Evolutionary conservation across 2,329 filamentous ascomycete genomes (phyloP), one percentile per base, ranked within the genome.

Genomic region (Neopestalotiopsis rosae): DNA sequence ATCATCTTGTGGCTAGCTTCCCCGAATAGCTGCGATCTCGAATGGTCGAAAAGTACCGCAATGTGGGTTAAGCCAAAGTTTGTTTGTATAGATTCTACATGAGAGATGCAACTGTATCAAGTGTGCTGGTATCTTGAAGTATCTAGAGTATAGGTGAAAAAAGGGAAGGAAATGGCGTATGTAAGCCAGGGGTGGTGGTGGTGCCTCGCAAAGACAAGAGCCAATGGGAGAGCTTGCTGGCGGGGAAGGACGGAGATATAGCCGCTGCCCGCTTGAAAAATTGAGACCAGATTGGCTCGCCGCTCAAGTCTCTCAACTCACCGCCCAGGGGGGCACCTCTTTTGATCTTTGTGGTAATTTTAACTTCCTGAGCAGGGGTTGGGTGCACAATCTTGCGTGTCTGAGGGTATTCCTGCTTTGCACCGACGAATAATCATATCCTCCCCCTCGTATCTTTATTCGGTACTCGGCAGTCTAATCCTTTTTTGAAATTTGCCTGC

Each of bases 191-290:
- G 49, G 49, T 10, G 17, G 49, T 56, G 49, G 49, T 10, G 17
- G 13, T 6, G 49, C 49, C 17, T 7, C 24, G 24, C 24, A 28
- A n/a, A 14, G 57, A 12, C 34, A 7, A 28, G 45, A 30, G 32
- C 64, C 64, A 58, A 67, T 67, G 17, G 34, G n/a, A 52, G 28
- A n/a, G 1, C 56, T 30, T 28, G 57, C 52, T 34, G 34, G 65
- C 65, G 65, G 32, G 65, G 65, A 67, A 67, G 14, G 65, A 38
- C 57, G 65, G 65, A 67, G 24, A 67, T 32, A 67, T 28, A 38
- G 20, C 65, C 65, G 56, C 65, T 61, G 14, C 32, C 34, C 34
- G 42, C 63, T 40, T 20, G n/a, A 38, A 6, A 10, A 38, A 5
- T 38, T 10, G n/a, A 28, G 24, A 30, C 32, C 24, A 34, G 24